Conservation (phyloP, 2,329 filamentous ascomycete species). For the Pseudofabraea citricarpa region DNA sequence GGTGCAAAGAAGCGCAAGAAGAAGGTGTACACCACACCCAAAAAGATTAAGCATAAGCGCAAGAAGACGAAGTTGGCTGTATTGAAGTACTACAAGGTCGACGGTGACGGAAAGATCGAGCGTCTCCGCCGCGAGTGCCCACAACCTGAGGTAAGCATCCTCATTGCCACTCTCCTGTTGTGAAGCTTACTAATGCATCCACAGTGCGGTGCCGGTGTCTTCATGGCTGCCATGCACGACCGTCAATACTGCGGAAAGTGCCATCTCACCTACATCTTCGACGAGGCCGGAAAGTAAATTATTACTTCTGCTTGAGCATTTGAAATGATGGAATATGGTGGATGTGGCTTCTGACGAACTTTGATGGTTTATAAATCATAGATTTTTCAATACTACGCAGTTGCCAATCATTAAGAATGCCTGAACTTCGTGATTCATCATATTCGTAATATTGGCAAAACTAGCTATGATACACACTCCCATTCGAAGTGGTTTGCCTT, state of each 20-base stretch:
- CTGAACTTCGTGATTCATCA: too few species aligned
- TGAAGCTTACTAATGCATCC: constrained; percentile 29
- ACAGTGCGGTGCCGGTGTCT: constrained; percentile 98
- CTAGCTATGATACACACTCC: too few species aligned
- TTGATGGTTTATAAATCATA: constrained; percentile 11
- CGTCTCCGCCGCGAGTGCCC: constrained; percentile 98
- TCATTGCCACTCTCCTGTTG: background rate
- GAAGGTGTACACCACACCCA: constrained; percentile 99
- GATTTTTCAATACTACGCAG: constrained; percentile 12
- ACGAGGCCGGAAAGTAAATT: constrained; percentile 48
- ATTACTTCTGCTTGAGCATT: constrained; percentile 50
- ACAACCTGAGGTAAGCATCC: constrained; percentile 68
- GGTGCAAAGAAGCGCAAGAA: constrained; percentile 99
- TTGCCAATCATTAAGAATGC: constrained; percentile 6
- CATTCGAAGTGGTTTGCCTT: too few species aligned
- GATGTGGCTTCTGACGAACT: constrained; percentile 8
- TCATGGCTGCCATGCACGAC: constrained; percentile 99
- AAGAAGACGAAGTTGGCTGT: constrained; percentile 99
- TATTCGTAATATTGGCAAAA: too few species aligned
- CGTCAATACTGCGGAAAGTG: constrained; percentile 70
- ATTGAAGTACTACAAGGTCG: constrained; percentile 99
- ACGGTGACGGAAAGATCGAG: constrained; percentile 99
- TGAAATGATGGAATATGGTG: constrained; percentile 5
- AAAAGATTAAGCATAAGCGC: constrained; percentile 99
- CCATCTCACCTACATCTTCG: constrained; percentile 70